Percentiles rank a stretch among this genome's conserved stretches.
These are phyloP conservation scores for Salix exigua DNA, from an alignment of 345 rosid species.

Conservation along the genomic window DNA sequence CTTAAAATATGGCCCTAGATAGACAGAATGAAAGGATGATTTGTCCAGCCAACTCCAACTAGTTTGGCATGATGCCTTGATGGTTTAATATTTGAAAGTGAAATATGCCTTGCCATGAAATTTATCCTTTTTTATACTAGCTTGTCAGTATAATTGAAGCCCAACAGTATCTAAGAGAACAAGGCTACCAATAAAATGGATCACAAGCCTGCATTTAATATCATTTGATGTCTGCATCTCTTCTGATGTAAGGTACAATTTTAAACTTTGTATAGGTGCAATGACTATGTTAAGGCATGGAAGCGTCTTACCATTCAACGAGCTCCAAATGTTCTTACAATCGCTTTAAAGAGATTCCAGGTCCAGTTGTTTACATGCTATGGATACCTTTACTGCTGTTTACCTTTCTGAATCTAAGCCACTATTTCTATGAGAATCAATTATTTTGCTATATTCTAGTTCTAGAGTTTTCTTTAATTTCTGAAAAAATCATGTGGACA, in stretches of 20 bases:
- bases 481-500: conserved; percentile 13
- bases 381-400: background rate
- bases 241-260: background rate
- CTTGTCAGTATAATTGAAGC: background rate
- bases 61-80: background rate
- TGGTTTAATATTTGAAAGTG: background rate
- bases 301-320: conserved; percentile 70
- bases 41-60: background rate
- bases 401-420: background rate
- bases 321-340: conserved; percentile 87
- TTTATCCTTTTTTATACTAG: background rate
- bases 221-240: background rate
- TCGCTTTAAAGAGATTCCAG: conserved; percentile 93
- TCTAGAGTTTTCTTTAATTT: background rate
- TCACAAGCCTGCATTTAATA: background rate
- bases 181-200: background rate
- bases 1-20: background rate
- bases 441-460: background rate
- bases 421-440: background rate
- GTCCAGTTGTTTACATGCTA: conserved; percentile 26
- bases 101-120: background rate
- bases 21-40: background rate
- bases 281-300: conserved; percentile 91
- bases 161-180: background rate
- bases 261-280: conserved; percentile 48